Evolutionary conservation across 2,329 filamentous ascomycete species (phyloP).

Genomic region (Coniochaeta hoffmannii): DNA sequence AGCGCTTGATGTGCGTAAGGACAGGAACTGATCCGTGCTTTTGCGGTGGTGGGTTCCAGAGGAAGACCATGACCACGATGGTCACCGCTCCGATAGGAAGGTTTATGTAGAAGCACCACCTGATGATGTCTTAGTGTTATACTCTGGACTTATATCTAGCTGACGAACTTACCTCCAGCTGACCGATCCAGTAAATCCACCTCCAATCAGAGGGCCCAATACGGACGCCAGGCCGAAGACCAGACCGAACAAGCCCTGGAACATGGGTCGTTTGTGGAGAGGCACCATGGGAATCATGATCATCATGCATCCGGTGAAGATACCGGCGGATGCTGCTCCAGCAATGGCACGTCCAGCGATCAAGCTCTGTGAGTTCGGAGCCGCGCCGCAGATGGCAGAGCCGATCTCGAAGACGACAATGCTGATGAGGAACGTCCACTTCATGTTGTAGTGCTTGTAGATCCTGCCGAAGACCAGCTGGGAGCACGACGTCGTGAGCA

Average conservation of each 20-base stretch:
- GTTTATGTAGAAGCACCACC: constrained; percentile 54
- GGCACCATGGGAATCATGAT: constrained; percentile 52
- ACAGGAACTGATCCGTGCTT: constrained; percentile 21
- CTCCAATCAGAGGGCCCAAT: constrained; percentile 45
- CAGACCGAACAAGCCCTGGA: constrained; percentile 47
- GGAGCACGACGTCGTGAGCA: constrained; percentile 51
- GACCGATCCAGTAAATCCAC: constrained; percentile 39
- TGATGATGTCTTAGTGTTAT: constrained; percentile 5
- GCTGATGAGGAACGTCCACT: constrained; percentile 36
- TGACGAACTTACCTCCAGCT: constrained; percentile 36
- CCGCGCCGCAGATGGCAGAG: constrained; percentile 46
- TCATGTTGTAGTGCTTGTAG: constrained; percentile 46
- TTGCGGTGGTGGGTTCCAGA: constrained; percentile 34
- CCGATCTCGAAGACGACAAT: constrained; percentile 48
- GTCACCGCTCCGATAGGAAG: constrained; percentile 47
- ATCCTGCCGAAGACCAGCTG: constrained; percentile 47
- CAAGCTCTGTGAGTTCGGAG: constrained; percentile 44
- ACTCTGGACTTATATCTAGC: neutral
- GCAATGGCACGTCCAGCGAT: constrained; percentile 51
- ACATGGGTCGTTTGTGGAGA: constrained; percentile 51
- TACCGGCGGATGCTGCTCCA: constrained; percentile 47
- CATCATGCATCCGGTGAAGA: constrained; percentile 50
- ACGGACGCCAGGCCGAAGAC: constrained; percentile 49
- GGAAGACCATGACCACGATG: constrained; percentile 38
- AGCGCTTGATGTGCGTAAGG: constrained; percentile 37